Evolutionary conservation across 225 moss, liverwort and hornwort species (phyloP).

Genomic region (Climacium dendroides): DNA sequence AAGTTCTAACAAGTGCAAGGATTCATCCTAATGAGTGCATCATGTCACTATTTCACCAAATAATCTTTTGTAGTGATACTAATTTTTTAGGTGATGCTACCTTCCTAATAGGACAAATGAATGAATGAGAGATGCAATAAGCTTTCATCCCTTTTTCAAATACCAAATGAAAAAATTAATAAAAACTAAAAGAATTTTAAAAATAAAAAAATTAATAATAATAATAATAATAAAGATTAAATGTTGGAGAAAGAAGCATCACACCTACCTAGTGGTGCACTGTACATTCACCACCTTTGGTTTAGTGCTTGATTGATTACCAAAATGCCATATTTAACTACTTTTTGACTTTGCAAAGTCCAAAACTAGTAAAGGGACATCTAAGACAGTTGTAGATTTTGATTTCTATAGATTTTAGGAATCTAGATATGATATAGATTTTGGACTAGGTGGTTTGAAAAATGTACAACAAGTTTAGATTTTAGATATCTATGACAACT

Average conservation of each 20-base stretch:
- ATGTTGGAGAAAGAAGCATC: background rate
- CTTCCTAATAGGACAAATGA: background rate
- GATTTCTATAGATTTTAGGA: no score
- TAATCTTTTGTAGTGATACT: accelerated
- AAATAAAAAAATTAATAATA: background rate
- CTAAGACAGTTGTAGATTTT: no score
- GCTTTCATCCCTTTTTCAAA: background rate
- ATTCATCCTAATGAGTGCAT: no score
- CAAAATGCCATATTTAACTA: no score
- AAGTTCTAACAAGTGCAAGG: background rate
- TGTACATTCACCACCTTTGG: background rate
- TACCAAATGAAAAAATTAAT: background rate
- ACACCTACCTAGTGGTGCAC: background rate
- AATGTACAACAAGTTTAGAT: no score
- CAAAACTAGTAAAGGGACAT: no score
- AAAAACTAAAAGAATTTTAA: background rate
- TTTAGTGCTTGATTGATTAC: background rate
- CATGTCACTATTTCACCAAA: background rate
- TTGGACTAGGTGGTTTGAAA: no score
- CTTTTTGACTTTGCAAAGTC: no score
- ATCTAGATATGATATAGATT: no score
- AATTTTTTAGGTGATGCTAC: background rate
- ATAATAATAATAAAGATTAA: background rate
- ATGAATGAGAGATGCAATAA: background rate
- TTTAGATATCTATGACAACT: no score